Conservation (phyloP, 768 basidiomycete genomes). For the Leccinum subtestaceum region DNA sequence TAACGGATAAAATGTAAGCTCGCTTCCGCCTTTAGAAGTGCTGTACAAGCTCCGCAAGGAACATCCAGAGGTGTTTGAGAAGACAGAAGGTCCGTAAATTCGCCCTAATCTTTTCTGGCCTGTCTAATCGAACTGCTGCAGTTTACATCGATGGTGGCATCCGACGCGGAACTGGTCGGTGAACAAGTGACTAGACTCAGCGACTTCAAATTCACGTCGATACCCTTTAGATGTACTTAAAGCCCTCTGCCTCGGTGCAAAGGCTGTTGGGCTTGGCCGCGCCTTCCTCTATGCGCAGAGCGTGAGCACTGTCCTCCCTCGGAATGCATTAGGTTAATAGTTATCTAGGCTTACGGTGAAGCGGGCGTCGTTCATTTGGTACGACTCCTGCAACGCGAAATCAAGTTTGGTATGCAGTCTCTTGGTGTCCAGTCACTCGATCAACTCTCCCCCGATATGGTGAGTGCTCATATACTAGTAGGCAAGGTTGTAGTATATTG, state of each 20-base stretch:
- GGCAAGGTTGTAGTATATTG: background rate
- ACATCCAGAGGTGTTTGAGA: constrained; percentile 71
- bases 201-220: background rate
- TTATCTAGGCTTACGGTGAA: constrained; percentile 66
- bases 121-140: constrained; percentile 26
- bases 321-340: constrained; percentile 5
- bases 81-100: constrained; percentile 55
- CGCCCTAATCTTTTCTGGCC: background rate
- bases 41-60: constrained; percentile 69
- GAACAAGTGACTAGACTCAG: background rate
- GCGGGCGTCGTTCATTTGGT: constrained; percentile 65
- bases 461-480: constrained; percentile 29
- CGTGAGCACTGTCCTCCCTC: constrained; percentile 39
- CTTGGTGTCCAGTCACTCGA: constrained; percentile 64
- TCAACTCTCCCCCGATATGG: constrained; percentile 75
- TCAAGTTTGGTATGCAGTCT: constrained; percentile 70
- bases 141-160: constrained; percentile 85
- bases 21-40: constrained; percentile 76
- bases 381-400: constrained; percentile 73
- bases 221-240: constrained; percentile 69
- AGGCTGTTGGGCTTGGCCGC: constrained; percentile 81
- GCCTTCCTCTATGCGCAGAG: constrained; percentile 86
- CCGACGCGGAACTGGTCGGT: constrained; percentile 70
- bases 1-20: constrained; percentile 39
- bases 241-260: constrained; percentile 86